These are phyloP conservation scores for Sporodiniella umbellata DNA, from an alignment of 371 early-diverging fungal genomes.

Conservation along the genomic window DNA sequence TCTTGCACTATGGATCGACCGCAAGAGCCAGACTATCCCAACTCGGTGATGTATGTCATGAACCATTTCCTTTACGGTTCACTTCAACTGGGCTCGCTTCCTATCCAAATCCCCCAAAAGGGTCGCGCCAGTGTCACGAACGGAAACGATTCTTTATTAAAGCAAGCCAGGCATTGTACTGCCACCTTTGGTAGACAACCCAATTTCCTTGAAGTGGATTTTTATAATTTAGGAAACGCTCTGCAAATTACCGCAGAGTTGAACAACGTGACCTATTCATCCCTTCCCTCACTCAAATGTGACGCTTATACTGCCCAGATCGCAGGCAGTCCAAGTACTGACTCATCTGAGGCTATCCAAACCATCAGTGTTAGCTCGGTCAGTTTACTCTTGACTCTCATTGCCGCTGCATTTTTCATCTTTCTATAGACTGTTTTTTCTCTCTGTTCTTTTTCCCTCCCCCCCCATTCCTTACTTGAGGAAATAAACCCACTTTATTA, in stretches of 20 bases:
- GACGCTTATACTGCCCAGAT: slow-evolving; percentile 9
- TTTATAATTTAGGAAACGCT: slow-evolving; percentile 63
- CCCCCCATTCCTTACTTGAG: too few relatives aligned
- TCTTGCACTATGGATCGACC: slow-evolving; percentile 57
- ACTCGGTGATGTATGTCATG: slow-evolving; percentile 53
- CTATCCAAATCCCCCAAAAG: slow-evolving; percentile 50
- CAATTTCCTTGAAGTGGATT: slow-evolving; percentile 75
- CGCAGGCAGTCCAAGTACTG: background rate
- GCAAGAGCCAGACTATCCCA: slow-evolving; percentile 23
- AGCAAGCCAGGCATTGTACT: slow-evolving; percentile 44
- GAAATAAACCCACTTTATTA: too few relatives aligned
- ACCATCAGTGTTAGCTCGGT: slow-evolving; percentile 8
- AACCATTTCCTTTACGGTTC: slow-evolving; percentile 57
- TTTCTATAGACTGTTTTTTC: slow-evolving; percentile 10
- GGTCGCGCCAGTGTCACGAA: slow-evolving; percentile 52
- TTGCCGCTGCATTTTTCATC: slow-evolving; percentile 11
- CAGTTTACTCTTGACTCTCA: slow-evolving; percentile 10
- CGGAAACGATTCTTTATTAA: slow-evolving; percentile 29
- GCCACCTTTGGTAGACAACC: slow-evolving; percentile 52
- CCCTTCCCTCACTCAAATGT: slow-evolving; percentile 16
- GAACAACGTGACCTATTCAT: slow-evolving; percentile 59
- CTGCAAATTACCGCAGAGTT: slow-evolving; percentile 54
- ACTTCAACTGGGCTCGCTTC: slow-evolving; percentile 24
- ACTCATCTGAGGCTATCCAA: slow-evolving; percentile 6
- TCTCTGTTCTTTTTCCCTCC: background rate